Evolutionary conservation across 805 yeast species (phyloP).

Genomic region (Komagataella populi): DNA sequence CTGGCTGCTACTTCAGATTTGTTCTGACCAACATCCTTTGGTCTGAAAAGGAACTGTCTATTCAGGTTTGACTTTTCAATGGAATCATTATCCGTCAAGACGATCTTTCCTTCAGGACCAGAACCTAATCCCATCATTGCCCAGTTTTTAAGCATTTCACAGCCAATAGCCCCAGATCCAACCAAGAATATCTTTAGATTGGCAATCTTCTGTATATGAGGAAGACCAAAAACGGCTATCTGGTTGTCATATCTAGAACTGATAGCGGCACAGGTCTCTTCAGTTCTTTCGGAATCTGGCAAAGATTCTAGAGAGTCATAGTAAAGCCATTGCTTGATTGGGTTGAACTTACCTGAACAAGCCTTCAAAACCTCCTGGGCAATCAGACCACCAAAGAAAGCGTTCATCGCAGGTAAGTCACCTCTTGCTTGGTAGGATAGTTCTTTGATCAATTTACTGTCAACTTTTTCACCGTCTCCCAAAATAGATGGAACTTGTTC

Average conservation of each 20-base stretch:
- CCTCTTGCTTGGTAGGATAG: constrained; percentile 81
- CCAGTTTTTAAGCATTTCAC: constrained; percentile 98
- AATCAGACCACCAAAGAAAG: constrained; percentile 84
- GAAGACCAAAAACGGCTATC: constrained; percentile 84
- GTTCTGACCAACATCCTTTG: constrained; percentile 84
- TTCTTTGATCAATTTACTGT: constrained; percentile 54
- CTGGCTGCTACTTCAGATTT: constrained; percentile 84
- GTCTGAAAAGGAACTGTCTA: constrained; percentile 91
- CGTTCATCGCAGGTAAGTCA: constrained; percentile 80
- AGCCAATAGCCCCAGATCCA: constrained; percentile 97
- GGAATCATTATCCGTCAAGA: constrained; percentile 85
- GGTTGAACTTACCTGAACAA: constrained; percentile 90
- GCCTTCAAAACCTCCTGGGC: constrained; percentile 97
- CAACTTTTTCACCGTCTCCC: constrained; percentile 38
- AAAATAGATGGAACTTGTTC: constrained; percentile 42
- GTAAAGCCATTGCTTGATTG: constrained; percentile 82
- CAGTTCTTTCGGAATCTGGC: constrained; percentile 58
- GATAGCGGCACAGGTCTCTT: constrained; percentile 59
- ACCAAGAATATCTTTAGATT: constrained; percentile 81
- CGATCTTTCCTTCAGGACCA: constrained; percentile 77
- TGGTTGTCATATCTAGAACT: constrained; percentile 87
- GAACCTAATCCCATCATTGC: constrained; percentile 92
- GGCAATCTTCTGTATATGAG: constrained; percentile 58
- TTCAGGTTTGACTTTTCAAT: constrained; percentile 93
- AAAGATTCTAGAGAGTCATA: constrained; percentile 90